Evolutionary conservation across 768 basidiomycete genomes (phyloP).

Genomic region (Lyophyllum decastes): DNA sequence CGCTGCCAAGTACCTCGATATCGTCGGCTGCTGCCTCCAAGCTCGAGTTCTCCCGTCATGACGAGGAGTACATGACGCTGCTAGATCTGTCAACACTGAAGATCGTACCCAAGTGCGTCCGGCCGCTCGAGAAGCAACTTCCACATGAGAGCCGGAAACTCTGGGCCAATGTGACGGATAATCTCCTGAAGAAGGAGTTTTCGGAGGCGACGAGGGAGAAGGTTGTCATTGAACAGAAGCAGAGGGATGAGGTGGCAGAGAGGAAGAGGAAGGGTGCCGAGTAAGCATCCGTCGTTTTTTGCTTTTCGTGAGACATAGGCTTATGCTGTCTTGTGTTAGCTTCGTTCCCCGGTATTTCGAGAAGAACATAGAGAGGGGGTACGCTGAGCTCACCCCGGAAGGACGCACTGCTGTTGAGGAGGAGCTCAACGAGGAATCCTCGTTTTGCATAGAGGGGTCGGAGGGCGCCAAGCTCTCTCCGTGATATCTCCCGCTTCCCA

Average conservation of each 20-base stretch:
- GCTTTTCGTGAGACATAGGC: not conserved
- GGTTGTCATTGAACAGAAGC: constrained; percentile 88
- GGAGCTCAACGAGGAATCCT: constrained; percentile 52
- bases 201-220: constrained; percentile 91
- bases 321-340: constrained; percentile 32
- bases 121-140: constrained; percentile 79
- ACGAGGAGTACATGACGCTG: constrained; percentile 63
- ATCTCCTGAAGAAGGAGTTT: constrained; percentile 82
- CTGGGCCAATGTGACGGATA: constrained; percentile 83
- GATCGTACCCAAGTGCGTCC: constrained; percentile 80
- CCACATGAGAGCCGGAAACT: constrained; percentile 81
- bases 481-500: not conserved
- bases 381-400: constrained; percentile 64
- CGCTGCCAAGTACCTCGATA: constrained; percentile 36
- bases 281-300: constrained; percentile 50
- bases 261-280: constrained; percentile 76
- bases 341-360: constrained; percentile 81
- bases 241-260: constrained; percentile 87
- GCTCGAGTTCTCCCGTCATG: constrained; percentile 40
- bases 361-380: constrained; percentile 63
- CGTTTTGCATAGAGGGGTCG: constrained; percentile 29
- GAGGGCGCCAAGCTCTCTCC: not conserved
- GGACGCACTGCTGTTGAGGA: constrained; percentile 76
- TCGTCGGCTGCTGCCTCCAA: constrained; percentile 44
- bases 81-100: constrained; percentile 75